Percentiles rank a stretch among this genome's conserved stretches.
Conservation (phyloP, 768 basidiomycete species). For the Mycena capillaripes region DNA sequence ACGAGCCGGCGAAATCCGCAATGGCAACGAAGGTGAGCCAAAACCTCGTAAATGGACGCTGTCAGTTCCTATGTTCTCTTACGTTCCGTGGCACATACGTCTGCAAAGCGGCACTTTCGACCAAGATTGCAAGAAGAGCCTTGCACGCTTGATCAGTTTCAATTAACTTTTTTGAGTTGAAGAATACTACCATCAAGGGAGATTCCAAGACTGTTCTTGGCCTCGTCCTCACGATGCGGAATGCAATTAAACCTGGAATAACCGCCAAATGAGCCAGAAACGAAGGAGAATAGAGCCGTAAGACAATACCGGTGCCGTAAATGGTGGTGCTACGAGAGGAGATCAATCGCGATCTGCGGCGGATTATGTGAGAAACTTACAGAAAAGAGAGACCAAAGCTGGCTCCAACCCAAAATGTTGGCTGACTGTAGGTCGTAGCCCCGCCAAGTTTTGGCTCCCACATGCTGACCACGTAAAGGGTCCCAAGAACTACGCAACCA, state of each 20-base stretch:
- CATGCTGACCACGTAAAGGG: conserved; percentile 5
- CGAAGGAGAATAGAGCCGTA: too few species aligned
- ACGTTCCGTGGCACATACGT: conserved; percentile 11
- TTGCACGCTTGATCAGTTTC: too few species aligned
- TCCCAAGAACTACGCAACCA: conserved; percentile 16
- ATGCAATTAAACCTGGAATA: too few species aligned
- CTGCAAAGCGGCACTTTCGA: conserved; percentile 17
- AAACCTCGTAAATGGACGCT: conserved; percentile 8
- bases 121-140: too few species aligned
- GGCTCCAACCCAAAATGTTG: neutral
- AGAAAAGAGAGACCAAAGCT: conserved; percentile 12
- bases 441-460: conserved; percentile 22
- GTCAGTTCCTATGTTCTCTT: conserved; percentile 1
- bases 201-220: too few species aligned
- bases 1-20: conserved; percentile 5
- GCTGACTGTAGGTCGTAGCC: conserved; percentile 2
- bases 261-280: too few species aligned
- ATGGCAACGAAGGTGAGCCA: conserved; percentile 19
- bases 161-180: too few species aligned
- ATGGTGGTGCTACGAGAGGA: too few species aligned
- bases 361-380: conserved; percentile 4
- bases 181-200: too few species aligned
- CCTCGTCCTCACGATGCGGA: too few species aligned
- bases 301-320: too few species aligned
- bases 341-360: too few species aligned